phyloP scores from a whole-genome alignment of 441 rosid genomes.

The Monsonia emarginata region DNA sequence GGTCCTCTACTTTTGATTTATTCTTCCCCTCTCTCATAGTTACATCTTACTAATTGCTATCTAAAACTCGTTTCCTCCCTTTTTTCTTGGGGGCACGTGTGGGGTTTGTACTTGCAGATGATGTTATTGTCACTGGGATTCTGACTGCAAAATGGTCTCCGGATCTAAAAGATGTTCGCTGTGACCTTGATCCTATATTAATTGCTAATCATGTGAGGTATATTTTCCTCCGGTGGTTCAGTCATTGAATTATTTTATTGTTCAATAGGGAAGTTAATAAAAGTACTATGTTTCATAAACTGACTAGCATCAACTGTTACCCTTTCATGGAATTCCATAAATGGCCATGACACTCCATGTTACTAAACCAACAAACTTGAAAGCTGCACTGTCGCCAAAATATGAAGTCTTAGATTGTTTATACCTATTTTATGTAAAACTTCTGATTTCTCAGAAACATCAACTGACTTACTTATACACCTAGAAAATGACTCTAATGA shows the following conservation, averaged over 20 bases:
- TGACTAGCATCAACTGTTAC: not conserved
- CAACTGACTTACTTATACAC: not conserved
- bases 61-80: not conserved
- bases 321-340: not conserved
- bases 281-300: not conserved
- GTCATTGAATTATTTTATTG: not conserved
- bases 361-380: too few species aligned
- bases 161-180: constrained; percentile 82
- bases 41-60: constrained; percentile 1
- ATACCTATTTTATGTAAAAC: not conserved
- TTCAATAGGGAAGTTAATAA: not conserved
- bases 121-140: constrained; percentile 74
- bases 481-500: not conserved
- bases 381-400: too few species aligned
- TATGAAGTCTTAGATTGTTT: not conserved
- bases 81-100: not conserved
- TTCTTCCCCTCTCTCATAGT: not conserved
- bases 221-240: constrained; percentile 6
- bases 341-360: too few species aligned
- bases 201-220: constrained; percentile 86
- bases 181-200: constrained; percentile 82
- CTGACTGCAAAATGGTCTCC: constrained; percentile 95
- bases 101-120: constrained; percentile 48
- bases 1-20: not conserved
- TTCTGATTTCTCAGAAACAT: not conserved